Evolutionary conservation across 2,329 filamentous ascomycete species (phyloP).

Genomic region (Nectriaceae sp.): DNA sequence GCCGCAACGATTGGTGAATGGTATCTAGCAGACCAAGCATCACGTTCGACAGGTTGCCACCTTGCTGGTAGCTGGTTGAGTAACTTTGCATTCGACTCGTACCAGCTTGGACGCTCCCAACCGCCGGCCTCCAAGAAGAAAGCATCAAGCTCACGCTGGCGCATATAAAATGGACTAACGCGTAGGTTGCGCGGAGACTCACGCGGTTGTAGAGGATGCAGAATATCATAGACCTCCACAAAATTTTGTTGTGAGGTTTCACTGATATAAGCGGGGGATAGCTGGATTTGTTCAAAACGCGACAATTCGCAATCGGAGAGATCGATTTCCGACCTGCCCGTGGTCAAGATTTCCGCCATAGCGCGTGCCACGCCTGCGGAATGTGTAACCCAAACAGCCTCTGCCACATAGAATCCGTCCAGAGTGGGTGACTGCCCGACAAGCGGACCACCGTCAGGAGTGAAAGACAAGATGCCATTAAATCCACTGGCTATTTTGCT

Average conservation of each 20-base stretch:
- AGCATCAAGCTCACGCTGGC: slow-evolving; percentile 56
- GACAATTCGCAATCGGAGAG: slow-evolving; percentile 60
- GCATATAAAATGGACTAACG: slow-evolving; percentile 57
- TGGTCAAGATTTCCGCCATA: slow-evolving; percentile 59
- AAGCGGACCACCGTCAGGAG: slow-evolving; percentile 62
- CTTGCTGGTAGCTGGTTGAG: slow-evolving; percentile 51
- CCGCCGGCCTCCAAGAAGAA: slow-evolving; percentile 61
- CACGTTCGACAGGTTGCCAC: slow-evolving; percentile 57
- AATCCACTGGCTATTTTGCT: slow-evolving; percentile 60
- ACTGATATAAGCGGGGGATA: slow-evolving; percentile 54
- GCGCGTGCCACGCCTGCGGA: slow-evolving; percentile 64
- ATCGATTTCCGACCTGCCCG: slow-evolving; percentile 56
- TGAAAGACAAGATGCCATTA: slow-evolving; percentile 69
- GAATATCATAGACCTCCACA: slow-evolving; percentile 64
- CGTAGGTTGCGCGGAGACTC: slow-evolving; percentile 60
- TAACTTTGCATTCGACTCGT: slow-evolving; percentile 55
- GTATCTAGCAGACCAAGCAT: slow-evolving; percentile 58
- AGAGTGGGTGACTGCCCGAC: slow-evolving; percentile 59
- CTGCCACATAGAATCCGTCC: slow-evolving; percentile 64
- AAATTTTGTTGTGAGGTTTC: slow-evolving; percentile 65
- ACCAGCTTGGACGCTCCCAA: slow-evolving; percentile 67
- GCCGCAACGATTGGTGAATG: slow-evolving; percentile 60
- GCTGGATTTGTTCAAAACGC: slow-evolving; percentile 63
- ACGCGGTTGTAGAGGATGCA: slow-evolving; percentile 61
- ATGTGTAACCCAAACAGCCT: slow-evolving; percentile 69